Evolutionary conservation across 2,329 filamentous ascomycete genomes (phyloP), one percentile per base, ranked within the genome.

Genomic region (Xylaria sp.): DNA sequence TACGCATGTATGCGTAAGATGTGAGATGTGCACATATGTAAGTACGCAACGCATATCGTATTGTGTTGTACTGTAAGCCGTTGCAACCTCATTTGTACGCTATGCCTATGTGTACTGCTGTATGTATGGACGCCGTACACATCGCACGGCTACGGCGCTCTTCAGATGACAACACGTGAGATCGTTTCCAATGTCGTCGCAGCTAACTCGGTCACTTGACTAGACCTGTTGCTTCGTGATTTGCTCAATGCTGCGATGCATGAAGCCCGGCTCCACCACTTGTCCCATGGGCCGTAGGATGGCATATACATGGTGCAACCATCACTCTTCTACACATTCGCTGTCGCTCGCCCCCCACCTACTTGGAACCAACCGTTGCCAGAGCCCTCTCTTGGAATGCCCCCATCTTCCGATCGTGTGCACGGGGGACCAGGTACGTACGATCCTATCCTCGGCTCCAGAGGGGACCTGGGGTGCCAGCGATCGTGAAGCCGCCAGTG

Each of bases 161-260:
- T 63, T 53, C 24, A 45, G 65, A 63, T 61, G 66, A 51, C 60
- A 67, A 64, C 55, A 64, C 57, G 66, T 65, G 69, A 69, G 60
- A 57, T 51, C 65, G 54, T n/a, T 57, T 51, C 61, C 59, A 48
- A 56, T 27, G 42, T 48, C 24, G 57, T 69, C 69, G 56, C 54
- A 65, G 60, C 50, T 57, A 27, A 53, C 42, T 39, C n/a, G 30
- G 67, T 71, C 69, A 71, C 61, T 71, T 69, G 69, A 69, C 61
- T 50, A 61, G 67, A 42, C 42, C 61, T 61, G 64, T 60, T 53
- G 64, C 57, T 61, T 24, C 17, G 61, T 67, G 67, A 71, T 71
- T 71, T 69, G 69, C 67, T 48, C 61, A 30, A 64, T 65, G 66
- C 56, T 42, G 59, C 51, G 58, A 34, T 65, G 67, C 69, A 69